A percentile compares a stretch with the other conserved stretches of the same genome.
phyloP scores from a whole-genome alignment of 169 alveolate species.

The Fabrea salina region DNA sequence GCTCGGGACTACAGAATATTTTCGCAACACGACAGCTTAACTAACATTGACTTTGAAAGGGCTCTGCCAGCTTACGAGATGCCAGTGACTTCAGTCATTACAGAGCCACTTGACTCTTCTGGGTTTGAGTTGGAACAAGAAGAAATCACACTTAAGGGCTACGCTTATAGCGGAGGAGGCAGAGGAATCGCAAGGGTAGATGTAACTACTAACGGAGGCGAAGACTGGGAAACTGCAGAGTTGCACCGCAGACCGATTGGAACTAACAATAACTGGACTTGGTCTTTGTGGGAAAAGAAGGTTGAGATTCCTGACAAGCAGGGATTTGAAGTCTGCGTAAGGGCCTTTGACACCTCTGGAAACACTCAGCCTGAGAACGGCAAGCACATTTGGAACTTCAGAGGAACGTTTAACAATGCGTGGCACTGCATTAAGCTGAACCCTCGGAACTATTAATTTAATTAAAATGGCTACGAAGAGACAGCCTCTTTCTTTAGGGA shows the following conservation, averaged over 20 bases:
- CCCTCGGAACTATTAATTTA: background rate
- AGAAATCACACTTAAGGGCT: conserved; percentile 41
- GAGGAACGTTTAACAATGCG: conserved; percentile 38
- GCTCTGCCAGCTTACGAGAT: conserved; percentile 35
- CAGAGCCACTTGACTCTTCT: conserved; percentile 34
- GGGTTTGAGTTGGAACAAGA: conserved; percentile 22
- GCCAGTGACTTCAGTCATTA: conserved; percentile 44
- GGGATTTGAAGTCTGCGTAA: conserved; percentile 25
- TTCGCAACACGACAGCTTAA: conserved; percentile 14
- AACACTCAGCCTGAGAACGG: conserved; percentile 35
- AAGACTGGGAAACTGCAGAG: conserved; percentile 54
- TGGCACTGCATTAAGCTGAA: conserved; percentile 13
- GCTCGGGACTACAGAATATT: conserved; percentile 47
- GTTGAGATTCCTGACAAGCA: conserved; percentile 8
- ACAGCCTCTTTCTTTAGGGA: too few species aligned
- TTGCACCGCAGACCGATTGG: conserved; percentile 20
- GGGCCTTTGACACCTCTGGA: conserved; percentile 36
- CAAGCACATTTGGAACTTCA: conserved; percentile 34
- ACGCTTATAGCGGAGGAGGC: conserved; percentile 59
- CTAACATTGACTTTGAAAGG: conserved; percentile 12
- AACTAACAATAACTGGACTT: conserved; percentile 19
- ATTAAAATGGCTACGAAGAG: too few species aligned
- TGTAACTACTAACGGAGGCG: conserved; percentile 61
- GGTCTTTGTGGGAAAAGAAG: conserved; percentile 37
- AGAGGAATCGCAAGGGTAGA: conserved; percentile 47